Conservation (phyloP, 306 rosid genomes). For the Quercus ilex region DNA sequence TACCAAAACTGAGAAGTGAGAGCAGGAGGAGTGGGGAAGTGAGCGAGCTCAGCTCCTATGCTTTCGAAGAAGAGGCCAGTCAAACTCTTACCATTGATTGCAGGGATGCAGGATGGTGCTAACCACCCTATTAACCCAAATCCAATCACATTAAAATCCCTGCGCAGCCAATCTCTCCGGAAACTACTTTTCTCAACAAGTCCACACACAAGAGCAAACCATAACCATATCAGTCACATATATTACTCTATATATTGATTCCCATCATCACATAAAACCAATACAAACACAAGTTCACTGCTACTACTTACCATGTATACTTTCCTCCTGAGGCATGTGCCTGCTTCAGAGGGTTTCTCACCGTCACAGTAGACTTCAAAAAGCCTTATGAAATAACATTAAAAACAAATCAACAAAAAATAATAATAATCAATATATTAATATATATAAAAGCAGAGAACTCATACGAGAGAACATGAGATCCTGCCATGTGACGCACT, state of each 20-base stretch:
- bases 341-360: slow-evolving; percentile 60
- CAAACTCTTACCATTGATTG: slow-evolving; percentile 76
- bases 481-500: fast-evolving
- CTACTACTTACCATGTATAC: slow-evolving; percentile 57
- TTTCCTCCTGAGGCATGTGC: slow-evolving; percentile 50
- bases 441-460: too few relatives aligned
- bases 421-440: background rate
- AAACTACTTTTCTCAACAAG: slow-evolving; percentile 41
- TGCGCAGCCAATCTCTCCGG: slow-evolving; percentile 77
- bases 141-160: slow-evolving; percentile 82
- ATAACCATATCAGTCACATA: background rate
- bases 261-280: background rate
- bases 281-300: background rate
- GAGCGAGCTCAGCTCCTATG: slow-evolving; percentile 90
- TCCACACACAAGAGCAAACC: background rate
- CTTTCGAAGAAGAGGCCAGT: slow-evolving; percentile 89
- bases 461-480: too few relatives aligned
- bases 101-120: slow-evolving; percentile 88
- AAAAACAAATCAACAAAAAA: background rate
- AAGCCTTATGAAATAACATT: slow-evolving; percentile 41
- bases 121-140: slow-evolving; percentile 94
- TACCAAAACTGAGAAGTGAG: slow-evolving; percentile 77
- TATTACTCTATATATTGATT: too few relatives aligned
- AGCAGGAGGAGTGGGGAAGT: slow-evolving; percentile 92
- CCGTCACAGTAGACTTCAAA: slow-evolving; percentile 39